Evolutionary conservation across 352 stramenopile species (phyloP).

Genomic region (Phytophthora ohioensis): DNA sequence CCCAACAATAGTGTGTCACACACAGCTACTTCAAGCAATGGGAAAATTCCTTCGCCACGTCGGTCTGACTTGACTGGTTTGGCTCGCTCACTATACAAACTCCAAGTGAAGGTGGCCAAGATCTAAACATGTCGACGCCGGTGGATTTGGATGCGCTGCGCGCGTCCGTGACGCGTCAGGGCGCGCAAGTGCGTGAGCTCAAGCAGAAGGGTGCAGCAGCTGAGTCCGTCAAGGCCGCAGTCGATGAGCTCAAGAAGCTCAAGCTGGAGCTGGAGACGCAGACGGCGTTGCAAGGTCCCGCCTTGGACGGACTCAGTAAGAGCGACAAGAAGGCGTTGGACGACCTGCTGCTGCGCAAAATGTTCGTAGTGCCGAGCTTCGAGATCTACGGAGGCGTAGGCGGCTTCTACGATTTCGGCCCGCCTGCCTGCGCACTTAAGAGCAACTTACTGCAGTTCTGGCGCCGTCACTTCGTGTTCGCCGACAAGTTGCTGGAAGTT

Average conservation of each 20-base stretch:
- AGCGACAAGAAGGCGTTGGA: constrained; percentile 94
- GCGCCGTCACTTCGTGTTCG: constrained; percentile 98
- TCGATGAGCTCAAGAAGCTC: constrained; percentile 94
- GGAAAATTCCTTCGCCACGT: constrained; percentile 6
- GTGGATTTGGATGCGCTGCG: constrained; percentile 95
- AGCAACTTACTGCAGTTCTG: constrained; percentile 97
- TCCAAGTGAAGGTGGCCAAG: constrained; percentile 16
- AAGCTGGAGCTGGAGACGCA: constrained; percentile 91
- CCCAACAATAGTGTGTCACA: constrained; percentile 5
- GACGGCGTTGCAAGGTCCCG: constrained; percentile 75
- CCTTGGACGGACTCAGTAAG: constrained; percentile 72
- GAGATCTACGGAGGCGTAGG: constrained; percentile 99
- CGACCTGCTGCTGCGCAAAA: constrained; percentile 98
- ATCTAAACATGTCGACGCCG: constrained; percentile 20
- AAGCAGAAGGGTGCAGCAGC: constrained; percentile 95
- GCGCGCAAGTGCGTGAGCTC: constrained; percentile 94
- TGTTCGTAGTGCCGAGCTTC: constrained; percentile 99
- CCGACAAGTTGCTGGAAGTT: constrained; percentile 99
- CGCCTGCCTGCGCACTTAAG: constrained; percentile 95
- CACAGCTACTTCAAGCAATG: background rate
- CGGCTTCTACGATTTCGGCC: constrained; percentile 99
- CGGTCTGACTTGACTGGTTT: constrained; percentile 6
- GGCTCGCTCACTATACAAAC: constrained; percentile 31
- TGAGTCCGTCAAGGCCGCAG: constrained; percentile 90
- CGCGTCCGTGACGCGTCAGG: constrained; percentile 96